These are phyloP conservation scores for Lipomyces yamadae DNA, from an alignment of 805 yeast genomes.

Conservation along the genomic window DNA sequence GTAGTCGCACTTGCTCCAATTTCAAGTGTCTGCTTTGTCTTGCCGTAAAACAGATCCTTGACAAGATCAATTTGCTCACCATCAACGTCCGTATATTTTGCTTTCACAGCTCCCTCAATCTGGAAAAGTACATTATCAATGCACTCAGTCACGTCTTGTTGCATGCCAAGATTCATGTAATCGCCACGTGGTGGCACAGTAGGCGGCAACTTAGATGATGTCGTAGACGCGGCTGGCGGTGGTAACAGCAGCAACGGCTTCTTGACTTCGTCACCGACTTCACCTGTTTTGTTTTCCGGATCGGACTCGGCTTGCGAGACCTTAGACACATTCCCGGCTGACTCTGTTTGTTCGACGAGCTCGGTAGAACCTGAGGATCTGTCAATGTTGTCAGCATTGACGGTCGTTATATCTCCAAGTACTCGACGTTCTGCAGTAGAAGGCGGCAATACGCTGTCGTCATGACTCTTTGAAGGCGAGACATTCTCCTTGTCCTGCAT, in stretches of 20 bases:
- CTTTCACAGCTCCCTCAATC: conserved; percentile 82
- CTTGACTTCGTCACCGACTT: background rate
- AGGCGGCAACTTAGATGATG: conserved; percentile 14
- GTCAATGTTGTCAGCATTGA: background rate
- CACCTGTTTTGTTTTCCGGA: background rate
- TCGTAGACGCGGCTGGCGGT: conserved; percentile 9
- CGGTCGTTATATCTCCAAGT: conserved; percentile 9
- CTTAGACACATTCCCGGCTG: background rate
- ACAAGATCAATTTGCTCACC: conserved; percentile 87
- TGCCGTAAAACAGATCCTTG: conserved; percentile 82
- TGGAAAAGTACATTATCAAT: conserved; percentile 92
- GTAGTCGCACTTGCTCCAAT: conserved; percentile 32
- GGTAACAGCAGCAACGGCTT: conserved; percentile 16
- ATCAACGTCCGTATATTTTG: conserved; percentile 60
- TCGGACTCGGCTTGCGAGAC: background rate
- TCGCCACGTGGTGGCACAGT: conserved; percentile 19
- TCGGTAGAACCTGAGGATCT: background rate
- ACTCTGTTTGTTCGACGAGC: background rate
- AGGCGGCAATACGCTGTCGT: background rate
- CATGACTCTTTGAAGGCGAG: background rate
- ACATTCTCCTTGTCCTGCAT: conserved; percentile 23
- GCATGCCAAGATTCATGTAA: conserved; percentile 57
- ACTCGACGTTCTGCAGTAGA: conserved; percentile 15
- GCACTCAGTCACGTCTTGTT: conserved; percentile 97
- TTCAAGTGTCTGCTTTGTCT: conserved; percentile 72